These are phyloP conservation scores for Thelephora aurantiotincta DNA, from an alignment of 768 basidiomycete genomes.

Conservation along the genomic window DNA sequence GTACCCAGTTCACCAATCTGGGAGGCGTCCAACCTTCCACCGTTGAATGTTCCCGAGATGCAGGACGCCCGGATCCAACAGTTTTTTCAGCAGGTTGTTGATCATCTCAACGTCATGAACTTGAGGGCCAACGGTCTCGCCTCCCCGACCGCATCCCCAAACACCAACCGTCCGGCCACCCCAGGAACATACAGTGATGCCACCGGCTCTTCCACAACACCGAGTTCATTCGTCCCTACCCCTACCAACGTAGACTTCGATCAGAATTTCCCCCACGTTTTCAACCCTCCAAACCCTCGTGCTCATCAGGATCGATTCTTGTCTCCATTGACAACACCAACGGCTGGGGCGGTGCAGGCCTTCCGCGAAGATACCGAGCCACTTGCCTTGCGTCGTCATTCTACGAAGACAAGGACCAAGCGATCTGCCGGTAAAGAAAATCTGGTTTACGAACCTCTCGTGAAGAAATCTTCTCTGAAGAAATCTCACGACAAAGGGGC, in stretches of 20 bases:
- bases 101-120: conserved; percentile 66
- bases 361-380: conserved; percentile 14
- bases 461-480: conserved; percentile 29
- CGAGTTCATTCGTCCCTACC: conserved; percentile 1
- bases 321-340: not conserved
- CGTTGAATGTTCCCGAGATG: conserved; percentile 50
- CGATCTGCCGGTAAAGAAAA: conserved; percentile 50
- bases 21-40: conserved; percentile 21
- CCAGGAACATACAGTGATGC: not conserved
- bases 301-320: conserved; percentile 1
- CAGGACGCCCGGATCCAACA: conserved; percentile 66
- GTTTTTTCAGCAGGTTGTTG: conserved; percentile 78
- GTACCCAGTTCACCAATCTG: conserved; percentile 20
- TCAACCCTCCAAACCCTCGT: not conserved
- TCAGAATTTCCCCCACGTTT: conserved; percentile 2
- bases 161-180: not conserved
- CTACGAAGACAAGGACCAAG: conserved; percentile 6
- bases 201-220: not conserved
- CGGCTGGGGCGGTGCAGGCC: not conserved
- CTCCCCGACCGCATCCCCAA: conserved; percentile 1
- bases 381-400: conserved; percentile 23
- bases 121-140: conserved; percentile 23
- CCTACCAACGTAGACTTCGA: conserved; percentile 12
- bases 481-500: conserved; percentile 14
- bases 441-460: conserved; percentile 2